Conservation (phyloP, 2,329 filamentous ascomycete species). For the Pleomassaria siparia region DNA sequence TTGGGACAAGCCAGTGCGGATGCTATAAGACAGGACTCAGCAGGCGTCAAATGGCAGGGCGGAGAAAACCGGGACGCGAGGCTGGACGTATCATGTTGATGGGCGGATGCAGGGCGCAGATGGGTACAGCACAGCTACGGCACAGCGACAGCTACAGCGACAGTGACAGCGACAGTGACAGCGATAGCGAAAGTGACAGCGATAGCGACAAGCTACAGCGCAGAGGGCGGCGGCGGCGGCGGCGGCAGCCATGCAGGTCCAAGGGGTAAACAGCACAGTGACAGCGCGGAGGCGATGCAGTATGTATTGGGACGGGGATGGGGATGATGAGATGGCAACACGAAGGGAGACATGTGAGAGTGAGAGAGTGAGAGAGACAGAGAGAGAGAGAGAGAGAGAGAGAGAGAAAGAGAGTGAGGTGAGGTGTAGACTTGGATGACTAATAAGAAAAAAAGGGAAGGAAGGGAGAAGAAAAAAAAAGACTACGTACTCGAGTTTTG, state of each 20-base stretch:
- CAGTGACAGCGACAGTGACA: too few relatives aligned
- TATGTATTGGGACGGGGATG: neutral
- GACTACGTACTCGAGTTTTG: slow-evolving; percentile 18
- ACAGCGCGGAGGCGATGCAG: neutral
- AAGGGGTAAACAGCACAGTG: neutral
- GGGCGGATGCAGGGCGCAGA: slow-evolving; percentile 5
- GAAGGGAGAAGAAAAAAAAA: too few relatives aligned
- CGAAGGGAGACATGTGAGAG: too few relatives aligned
- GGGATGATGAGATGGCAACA: too few relatives aligned
- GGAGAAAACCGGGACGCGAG: slow-evolving; percentile 5
- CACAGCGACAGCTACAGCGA: too few relatives aligned
- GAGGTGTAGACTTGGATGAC: slow-evolving; percentile 15
- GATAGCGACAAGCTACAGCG: neutral
- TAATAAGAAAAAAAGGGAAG: slow-evolving; percentile 40
- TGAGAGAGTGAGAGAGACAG: too few relatives aligned
- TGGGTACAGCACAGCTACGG: slow-evolving; percentile 5
- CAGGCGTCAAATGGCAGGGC: slow-evolving; percentile 9
- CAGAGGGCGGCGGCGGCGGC: neutral
- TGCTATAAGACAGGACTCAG: slow-evolving; percentile 23
- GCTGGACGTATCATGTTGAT: slow-evolving; percentile 2
- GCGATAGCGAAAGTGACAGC: too few relatives aligned
- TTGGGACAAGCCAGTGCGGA: slow-evolving; percentile 53
- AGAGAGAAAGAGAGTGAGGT: neutral
- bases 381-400: neutral
- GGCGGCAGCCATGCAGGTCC: neutral